Conservation (phyloP, 1,284 basidiomycete species). For the Sporisorium graminicola region DNA sequence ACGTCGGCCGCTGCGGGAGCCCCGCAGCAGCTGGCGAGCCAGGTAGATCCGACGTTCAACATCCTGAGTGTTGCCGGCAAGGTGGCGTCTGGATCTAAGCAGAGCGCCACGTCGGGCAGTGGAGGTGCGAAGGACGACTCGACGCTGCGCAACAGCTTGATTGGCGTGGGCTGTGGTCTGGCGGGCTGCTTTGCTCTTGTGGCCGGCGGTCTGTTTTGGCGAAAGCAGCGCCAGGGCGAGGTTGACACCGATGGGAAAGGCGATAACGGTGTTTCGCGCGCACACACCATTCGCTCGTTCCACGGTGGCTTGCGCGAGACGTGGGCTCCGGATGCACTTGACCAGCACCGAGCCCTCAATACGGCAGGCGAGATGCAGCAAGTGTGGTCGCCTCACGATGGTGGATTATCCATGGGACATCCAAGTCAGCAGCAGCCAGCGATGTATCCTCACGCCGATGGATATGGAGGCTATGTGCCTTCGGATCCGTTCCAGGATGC, state of each 20-base stretch:
- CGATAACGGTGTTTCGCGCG: conserved; percentile 34
- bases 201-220: conserved; percentile 45
- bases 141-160: conserved; percentile 54
- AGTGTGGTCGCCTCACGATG: conserved; percentile 27
- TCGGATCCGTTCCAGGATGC: conserved; percentile 34
- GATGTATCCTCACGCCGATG: conserved; percentile 15
- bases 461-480: conserved; percentile 34
- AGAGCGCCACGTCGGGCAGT: conserved; percentile 12
- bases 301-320: conserved; percentile 57
- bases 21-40: conserved; percentile 54
- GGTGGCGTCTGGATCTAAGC: conserved; percentile 13
- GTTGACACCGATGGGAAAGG: conserved; percentile 12
- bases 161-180: conserved; percentile 57
- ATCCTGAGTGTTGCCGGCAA: conserved; percentile 43
- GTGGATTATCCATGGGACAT: conserved; percentile 16
- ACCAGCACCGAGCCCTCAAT: conserved; percentile 35
- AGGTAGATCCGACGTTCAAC: conserved; percentile 61
- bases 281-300: conserved; percentile 52
- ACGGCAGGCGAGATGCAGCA: conserved; percentile 34
- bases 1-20: conserved; percentile 46
- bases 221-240: conserved; percentile 35
- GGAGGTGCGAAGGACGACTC: conserved; percentile 15
- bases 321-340: conserved; percentile 53
- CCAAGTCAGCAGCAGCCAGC: conserved; percentile 1
- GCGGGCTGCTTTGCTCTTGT: conserved; percentile 43